Evolutionary conservation across 257 asterid species (phyloP).

Genomic region (Rhazya stricta): DNA sequence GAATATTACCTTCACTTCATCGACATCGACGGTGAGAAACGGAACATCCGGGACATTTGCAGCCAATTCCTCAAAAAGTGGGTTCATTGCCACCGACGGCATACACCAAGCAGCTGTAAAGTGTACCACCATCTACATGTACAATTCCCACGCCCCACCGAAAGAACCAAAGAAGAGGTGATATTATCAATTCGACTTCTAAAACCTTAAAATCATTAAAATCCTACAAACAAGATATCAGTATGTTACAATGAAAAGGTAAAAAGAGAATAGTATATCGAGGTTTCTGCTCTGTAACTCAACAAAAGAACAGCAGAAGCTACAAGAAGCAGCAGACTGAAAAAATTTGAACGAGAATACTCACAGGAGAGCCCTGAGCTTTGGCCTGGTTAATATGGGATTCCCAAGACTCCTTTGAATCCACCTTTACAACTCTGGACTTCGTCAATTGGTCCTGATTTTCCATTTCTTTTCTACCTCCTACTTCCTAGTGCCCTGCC

Average conservation of each 20-base stretch:
- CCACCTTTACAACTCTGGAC: slow-evolving; percentile 32
- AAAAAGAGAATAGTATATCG: too few relatives aligned
- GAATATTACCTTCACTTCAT: slow-evolving; percentile 28
- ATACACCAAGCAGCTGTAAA: slow-evolving; percentile 42
- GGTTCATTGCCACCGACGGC: slow-evolving; percentile 39
- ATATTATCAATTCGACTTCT: background rate
- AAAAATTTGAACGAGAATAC: slow-evolving; percentile 4
- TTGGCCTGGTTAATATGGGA: slow-evolving; percentile 35
- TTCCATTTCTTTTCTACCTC: slow-evolving; percentile 22
- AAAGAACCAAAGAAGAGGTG: background rate
- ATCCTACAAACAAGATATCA: background rate
- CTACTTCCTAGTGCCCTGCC: background rate
- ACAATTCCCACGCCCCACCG: background rate
- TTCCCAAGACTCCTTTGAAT: slow-evolving; percentile 44
- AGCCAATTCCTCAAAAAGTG: slow-evolving; percentile 33
- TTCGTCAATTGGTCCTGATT: slow-evolving; percentile 15
- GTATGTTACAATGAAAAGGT: too few relatives aligned
- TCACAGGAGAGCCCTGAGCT: slow-evolving; percentile 37
- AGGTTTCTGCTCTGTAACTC: background rate
- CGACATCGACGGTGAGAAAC: slow-evolving; percentile 37
- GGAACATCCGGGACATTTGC: slow-evolving; percentile 15
- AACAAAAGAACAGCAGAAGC: background rate
- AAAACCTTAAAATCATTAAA: background rate
- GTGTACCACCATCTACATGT: slow-evolving; percentile 29
- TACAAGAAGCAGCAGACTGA: background rate